A percentile compares a stretch with the other conserved stretches of the same genome.
Evolutionary conservation across 345 rosid species (phyloP).

Genomic region (Citrus sinensis): DVS_A1.0 CM039163.1:7852501-7853000

Average conservation of each 20-base stretch:
- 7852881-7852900: no score
- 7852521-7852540: conserved; percentile 50
- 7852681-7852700: background rate
- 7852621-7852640: conserved; percentile 2
- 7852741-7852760: background rate
- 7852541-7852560: conserved; percentile 60
- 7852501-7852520: conserved; percentile 43
- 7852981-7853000: no score
- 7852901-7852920: no score
- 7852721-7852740: background rate
- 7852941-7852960: no score
- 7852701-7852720: background rate
- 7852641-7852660: background rate
- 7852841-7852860: no score
- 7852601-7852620: background rate
- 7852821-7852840: background rate
- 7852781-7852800: background rate
- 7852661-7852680: background rate
- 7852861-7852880: no score
- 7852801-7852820: background rate
- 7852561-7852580: conserved; percentile 48
- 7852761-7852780: background rate
- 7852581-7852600: conserved; percentile 28
- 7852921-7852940: no score
- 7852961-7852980: no score